Conservation (phyloP, 1,284 basidiomycete genomes). For the Leccinum proliferum region DNA sequence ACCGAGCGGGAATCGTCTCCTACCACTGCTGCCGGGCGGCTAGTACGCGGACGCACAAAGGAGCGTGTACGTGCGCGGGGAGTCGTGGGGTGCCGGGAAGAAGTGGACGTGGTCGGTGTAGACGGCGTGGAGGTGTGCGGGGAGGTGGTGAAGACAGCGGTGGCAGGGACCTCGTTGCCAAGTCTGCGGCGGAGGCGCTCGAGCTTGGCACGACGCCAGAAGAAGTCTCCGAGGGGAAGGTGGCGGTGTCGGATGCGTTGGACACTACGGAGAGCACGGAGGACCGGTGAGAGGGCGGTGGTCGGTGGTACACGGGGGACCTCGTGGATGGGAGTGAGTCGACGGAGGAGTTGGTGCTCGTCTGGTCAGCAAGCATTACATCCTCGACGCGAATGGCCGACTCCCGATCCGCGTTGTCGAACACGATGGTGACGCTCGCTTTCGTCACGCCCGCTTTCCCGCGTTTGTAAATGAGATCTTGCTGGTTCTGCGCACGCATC, state of each 20-base stretch:
- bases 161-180: constrained; percentile 52
- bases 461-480: constrained; percentile 97
- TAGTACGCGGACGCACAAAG: neutral
- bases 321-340: constrained; percentile 2
- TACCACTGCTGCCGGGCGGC: neutral
- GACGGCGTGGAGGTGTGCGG: constrained; percentile 8
- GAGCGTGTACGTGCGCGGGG: constrained; percentile 7
- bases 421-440: constrained; percentile 98
- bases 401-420: constrained; percentile 93
- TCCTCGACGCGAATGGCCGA: constrained; percentile 31
- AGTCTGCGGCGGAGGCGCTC: constrained; percentile 52
- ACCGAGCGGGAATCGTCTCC: constrained; percentile 23
- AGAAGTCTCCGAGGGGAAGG: constrained; percentile 13
- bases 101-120: neutral
- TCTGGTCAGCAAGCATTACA: constrained; percentile 8
- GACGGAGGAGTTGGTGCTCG: neutral
- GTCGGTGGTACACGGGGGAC: neutral
- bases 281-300: constrained; percentile 1
- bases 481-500: constrained; percentile 95
- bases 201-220: constrained; percentile 49
- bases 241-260: constrained; percentile 10
- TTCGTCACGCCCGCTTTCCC: constrained; percentile 97
- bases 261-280: constrained; percentile 20
- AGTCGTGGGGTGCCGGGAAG: neutral
- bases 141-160: constrained; percentile 43